Evolutionary conservation across 169 alveolate genomes (phyloP), one percentile per base, ranked within the genome.

Genomic region (Cytauxzoon felis): DNA sequence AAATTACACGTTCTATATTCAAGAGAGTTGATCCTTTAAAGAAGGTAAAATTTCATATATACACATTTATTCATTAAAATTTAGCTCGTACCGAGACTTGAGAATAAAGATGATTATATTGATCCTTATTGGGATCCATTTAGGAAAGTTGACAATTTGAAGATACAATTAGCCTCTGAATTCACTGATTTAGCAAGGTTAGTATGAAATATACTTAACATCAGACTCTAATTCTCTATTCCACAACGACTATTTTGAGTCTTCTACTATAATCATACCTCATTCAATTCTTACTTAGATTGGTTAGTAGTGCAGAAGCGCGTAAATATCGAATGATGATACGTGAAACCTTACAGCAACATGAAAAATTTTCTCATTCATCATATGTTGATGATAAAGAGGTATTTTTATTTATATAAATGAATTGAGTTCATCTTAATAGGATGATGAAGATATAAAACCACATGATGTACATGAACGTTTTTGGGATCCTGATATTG

Each of bases 81-180:
- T 8, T 63, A 53, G 70, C 51, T 64, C 27, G 36, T 73, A 41
- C 70, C 81, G 13, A 57, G 27, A 29, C 54, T 61, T 21, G 59
- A 58, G 43, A 40, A 73, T 42, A 72, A 73, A 63, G 82, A 85
- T 40, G 68, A 71, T 21, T 81, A 64, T 36, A 87, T 87, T 21
- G 91, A 83, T 54, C 90, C 92, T 0, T 83, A 87, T 51, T 88
- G 93, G 93, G 91, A 88, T 24, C 93, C 93, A 1, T 87, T 87
- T 57, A 64, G 73, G 65, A 73, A 79, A 9, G 66, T 87, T 1
- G 85, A 81, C 40, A 85, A 87, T 23, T 45, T 88, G 48, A 81
- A 78, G 59, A 32, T 53, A 23, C 91, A 86, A 64, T 81, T 88
- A 19, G 80, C 86, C 3, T 75, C 82, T 7, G 93, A 88, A 21